These are phyloP conservation scores for Cucurbita argyrosperma DNA, from an alignment of 306 rosid genomes.

Conservation along the genomic window DNA sequence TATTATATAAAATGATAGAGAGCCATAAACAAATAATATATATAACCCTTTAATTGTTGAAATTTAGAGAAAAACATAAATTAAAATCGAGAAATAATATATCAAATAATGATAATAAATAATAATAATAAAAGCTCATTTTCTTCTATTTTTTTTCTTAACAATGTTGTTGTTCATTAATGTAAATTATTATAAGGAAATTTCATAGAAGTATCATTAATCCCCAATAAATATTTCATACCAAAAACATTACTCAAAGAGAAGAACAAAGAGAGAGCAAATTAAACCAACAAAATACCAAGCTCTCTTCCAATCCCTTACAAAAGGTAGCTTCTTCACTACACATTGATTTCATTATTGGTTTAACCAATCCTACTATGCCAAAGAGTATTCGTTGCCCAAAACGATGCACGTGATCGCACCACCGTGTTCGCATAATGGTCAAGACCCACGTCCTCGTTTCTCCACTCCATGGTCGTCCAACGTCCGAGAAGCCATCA, in stretches of 20 bases:
- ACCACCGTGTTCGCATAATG: background rate
- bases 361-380: background rate
- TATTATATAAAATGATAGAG: too few relatives aligned
- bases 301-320: background rate
- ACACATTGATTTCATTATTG: background rate
- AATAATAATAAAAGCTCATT: too few relatives aligned
- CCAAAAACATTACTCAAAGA: background rate
- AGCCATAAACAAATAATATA: too few relatives aligned
- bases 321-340: background rate
- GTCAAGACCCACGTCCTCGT: background rate
- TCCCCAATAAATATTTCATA: background rate
- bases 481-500: background rate
- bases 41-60: too few relatives aligned
- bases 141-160: too few relatives aligned
- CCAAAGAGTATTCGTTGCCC: constrained; percentile 16
- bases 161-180: too few relatives aligned
- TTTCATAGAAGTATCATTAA: too few relatives aligned
- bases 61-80: too few relatives aligned
- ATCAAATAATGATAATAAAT: too few relatives aligned
- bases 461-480: background rate
- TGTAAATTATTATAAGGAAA: too few relatives aligned
- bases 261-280: background rate
- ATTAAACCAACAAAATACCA: background rate
- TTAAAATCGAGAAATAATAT: too few relatives aligned
- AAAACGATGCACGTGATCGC: background rate